Evolutionary conservation across 2,329 filamentous ascomycete genomes (phyloP).

Genomic region (Huntiella decipiens): DNA sequence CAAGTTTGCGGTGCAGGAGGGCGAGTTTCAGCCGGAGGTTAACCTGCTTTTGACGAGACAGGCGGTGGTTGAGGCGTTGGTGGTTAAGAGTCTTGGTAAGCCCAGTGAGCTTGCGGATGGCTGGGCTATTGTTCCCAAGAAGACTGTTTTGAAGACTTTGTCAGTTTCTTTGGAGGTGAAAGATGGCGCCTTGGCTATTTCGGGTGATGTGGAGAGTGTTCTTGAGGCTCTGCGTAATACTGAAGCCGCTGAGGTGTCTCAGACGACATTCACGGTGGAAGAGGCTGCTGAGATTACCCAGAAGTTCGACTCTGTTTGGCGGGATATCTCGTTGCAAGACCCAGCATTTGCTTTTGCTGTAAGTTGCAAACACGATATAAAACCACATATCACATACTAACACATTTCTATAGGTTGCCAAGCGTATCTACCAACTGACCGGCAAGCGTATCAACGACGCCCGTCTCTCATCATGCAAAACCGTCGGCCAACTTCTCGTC

Average conservation of each 20-base stretch:
- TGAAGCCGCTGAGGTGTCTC: conserved; percentile 15
- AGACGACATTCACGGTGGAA: conserved; percentile 13
- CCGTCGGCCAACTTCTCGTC: conserved; percentile 34
- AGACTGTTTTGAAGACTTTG: conserved; percentile 20
- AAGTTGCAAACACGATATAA: conserved; percentile 19
- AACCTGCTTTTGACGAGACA: conserved; percentile 26
- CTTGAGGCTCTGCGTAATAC: conserved; percentile 17
- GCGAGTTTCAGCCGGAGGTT: conserved; percentile 18
- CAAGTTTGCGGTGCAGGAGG: conserved; percentile 22
- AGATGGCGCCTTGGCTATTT: conserved; percentile 23
- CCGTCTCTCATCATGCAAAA: conserved; percentile 36
- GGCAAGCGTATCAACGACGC: conserved; percentile 57
- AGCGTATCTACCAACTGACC: conserved; percentile 66
- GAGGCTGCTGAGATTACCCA: conserved; percentile 25
- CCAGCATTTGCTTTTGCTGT: conserved; percentile 53
- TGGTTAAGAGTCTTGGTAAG: conserved; percentile 19
- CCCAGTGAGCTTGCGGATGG: conserved; percentile 15
- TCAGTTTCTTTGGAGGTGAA: conserved; percentile 21
- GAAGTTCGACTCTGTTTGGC: conserved; percentile 37
- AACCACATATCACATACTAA: background rate
- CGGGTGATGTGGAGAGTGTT: conserved; percentile 20
- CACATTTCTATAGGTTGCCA: conserved; percentile 41
- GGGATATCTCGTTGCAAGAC: conserved; percentile 36
- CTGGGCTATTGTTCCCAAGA: conserved; percentile 18
- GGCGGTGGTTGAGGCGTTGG: conserved; percentile 33